A percentile compares a stretch with the other conserved stretches of the same genome.
These are phyloP conservation scores for Mycena floridula DNA, from an alignment of 768 basidiomycete genomes.

Conservation along the genomic window DNA sequence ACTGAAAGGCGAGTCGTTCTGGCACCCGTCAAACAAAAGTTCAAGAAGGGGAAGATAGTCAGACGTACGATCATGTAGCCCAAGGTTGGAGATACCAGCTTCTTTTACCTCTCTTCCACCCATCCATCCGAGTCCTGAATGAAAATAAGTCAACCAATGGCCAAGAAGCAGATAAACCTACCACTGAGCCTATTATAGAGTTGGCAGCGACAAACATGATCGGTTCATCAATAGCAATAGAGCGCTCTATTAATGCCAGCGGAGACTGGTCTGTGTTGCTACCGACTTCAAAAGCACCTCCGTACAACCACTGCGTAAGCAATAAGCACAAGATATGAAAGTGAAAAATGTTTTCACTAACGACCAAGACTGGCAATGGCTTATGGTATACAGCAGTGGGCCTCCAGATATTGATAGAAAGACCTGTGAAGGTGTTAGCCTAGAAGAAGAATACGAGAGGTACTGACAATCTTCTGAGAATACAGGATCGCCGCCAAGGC, in stretches of 20 bases:
- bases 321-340: background rate
- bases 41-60: background rate
- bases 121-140: slow-evolving; percentile 34
- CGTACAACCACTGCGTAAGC: slow-evolving; percentile 2
- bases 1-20: slow-evolving; percentile 54
- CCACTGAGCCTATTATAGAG: slow-evolving; percentile 30
- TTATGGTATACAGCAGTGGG: slow-evolving; percentile 19
- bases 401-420: slow-evolving; percentile 34
- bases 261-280: slow-evolving; percentile 16
- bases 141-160: background rate
- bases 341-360: slow-evolving; percentile 11
- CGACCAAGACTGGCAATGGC: slow-evolving; percentile 35
- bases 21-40: background rate
- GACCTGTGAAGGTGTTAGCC: slow-evolving; percentile 21
- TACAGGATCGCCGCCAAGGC: no score
- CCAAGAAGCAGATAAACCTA: slow-evolving; percentile 11
- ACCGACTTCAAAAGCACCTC: slow-evolving; percentile 27
- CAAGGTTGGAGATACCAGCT: slow-evolving; percentile 39
- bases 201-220: slow-evolving; percentile 34
- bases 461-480: slow-evolving; percentile 24
- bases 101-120: slow-evolving; percentile 30
- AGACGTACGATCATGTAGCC: slow-evolving; percentile 43
- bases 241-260: slow-evolving; percentile 22
- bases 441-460: background rate
- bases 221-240: slow-evolving; percentile 23